These are phyloP conservation scores for Hygrophila difformis DNA, from an alignment of 257 asterid species.

Conservation along the genomic window DNA sequence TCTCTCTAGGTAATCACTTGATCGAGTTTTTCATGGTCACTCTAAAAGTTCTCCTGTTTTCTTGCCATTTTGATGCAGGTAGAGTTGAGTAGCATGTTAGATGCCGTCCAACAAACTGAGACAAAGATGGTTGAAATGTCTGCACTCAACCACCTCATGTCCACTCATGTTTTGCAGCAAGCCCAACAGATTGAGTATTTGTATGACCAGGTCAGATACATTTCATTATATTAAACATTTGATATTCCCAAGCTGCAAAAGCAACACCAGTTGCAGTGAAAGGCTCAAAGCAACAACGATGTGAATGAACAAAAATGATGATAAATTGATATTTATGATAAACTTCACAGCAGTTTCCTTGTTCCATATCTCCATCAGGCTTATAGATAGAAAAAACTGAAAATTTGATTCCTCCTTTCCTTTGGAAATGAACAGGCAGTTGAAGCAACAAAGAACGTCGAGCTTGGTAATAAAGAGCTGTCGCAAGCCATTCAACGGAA, in stretches of 20 bases:
- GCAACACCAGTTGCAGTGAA: background rate
- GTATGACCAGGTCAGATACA: constrained; percentile 63
- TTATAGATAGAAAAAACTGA: background rate
- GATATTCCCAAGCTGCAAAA: background rate
- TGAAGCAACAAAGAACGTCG: constrained; percentile 85
- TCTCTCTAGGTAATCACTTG: too few relatives aligned
- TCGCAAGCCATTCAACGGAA: constrained; percentile 75
- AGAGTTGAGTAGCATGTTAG: constrained; percentile 75
- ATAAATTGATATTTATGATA: too few relatives aligned
- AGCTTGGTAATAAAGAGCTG: constrained; percentile 83
- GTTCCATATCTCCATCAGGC: too few relatives aligned
- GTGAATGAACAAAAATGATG: too few relatives aligned
- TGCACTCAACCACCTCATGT: constrained; percentile 91
- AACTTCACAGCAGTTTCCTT: too few relatives aligned
- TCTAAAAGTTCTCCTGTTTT: background rate
- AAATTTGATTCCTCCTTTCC: background rate
- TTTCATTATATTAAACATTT: background rate
- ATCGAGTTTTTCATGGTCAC: background rate
- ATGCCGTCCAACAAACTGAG: constrained; percentile 84
- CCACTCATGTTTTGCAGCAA: constrained; percentile 90
- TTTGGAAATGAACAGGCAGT: constrained; percentile 48
- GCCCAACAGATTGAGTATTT: constrained; percentile 82
- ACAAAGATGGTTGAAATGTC: constrained; percentile 94
- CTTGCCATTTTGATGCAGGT: constrained; percentile 34
- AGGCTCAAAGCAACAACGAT: too few relatives aligned